Conservation (phyloP, 140 eudicot species). For the Flaveria floridana region DNA sequence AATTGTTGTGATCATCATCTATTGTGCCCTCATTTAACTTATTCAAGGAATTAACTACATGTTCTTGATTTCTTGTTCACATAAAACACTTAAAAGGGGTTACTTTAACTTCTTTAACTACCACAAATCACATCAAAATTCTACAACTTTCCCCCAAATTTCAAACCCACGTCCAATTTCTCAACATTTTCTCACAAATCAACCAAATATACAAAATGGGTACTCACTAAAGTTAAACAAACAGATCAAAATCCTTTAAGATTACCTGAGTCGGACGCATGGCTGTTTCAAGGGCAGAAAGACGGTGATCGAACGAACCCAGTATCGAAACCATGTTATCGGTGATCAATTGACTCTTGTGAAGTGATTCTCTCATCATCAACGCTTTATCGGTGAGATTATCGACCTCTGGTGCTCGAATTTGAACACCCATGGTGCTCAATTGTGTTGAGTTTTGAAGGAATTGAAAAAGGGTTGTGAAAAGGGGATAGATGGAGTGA, state of each 20-base stretch:
- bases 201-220: background rate
- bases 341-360: slow-evolving; percentile 62
- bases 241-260: background rate
- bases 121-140: no score
- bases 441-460: background rate
- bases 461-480: background rate
- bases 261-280: slow-evolving; percentile 86
- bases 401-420: slow-evolving; percentile 40
- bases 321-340: slow-evolving; percentile 64
- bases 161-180: background rate
- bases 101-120: no score
- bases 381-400: slow-evolving; percentile 58
- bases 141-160: no score
- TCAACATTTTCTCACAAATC: background rate
- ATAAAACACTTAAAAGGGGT: no score
- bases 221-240: background rate
- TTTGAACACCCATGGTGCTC: slow-evolving; percentile 44
- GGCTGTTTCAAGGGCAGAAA: slow-evolving; percentile 82
- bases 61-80: no score
- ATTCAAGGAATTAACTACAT: no score
- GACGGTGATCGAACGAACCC: slow-evolving; percentile 85
- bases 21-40: no score
- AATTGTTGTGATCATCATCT: no score
- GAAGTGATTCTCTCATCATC: slow-evolving; percentile 64
- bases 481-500: slow-evolving; percentile 21